Conservation (phyloP, 2,329 filamentous ascomycete species). For the Fusarium chaquense region DNA sequence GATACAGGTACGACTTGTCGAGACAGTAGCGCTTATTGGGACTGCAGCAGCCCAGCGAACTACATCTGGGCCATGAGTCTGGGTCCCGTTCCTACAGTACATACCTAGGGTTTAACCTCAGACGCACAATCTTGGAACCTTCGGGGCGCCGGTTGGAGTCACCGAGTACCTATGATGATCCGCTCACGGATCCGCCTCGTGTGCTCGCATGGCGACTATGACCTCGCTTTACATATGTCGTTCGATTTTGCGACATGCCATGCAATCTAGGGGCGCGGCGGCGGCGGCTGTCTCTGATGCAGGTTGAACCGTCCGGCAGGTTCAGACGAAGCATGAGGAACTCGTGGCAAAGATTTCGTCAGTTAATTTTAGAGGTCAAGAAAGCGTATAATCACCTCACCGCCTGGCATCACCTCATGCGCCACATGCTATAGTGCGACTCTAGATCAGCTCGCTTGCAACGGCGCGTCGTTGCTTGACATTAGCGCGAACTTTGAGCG, state of each 20-base stretch:
- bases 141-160: conserved; percentile 15
- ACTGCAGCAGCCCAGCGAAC: conserved; percentile 15
- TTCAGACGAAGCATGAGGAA: conserved; percentile 18
- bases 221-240: conserved; percentile 9
- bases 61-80: conserved; percentile 11
- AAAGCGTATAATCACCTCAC: conserved; percentile 18
- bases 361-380: conserved; percentile 5
- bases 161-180: conserved; percentile 12
- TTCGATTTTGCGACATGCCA: conserved; percentile 17
- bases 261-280: conserved; percentile 27
- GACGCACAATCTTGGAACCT: conserved; percentile 5
- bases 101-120: conserved; percentile 20
- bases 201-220: conserved; percentile 20
- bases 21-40: conserved; percentile 33
- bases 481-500: conserved; percentile 22
- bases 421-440: conserved; percentile 35
- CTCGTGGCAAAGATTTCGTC: conserved; percentile 16
- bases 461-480: conserved; percentile 28
- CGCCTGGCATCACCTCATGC: conserved; percentile 15
- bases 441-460: conserved; percentile 30
- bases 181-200: conserved; percentile 1
- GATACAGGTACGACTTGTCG: conserved; percentile 9
- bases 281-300: conserved; percentile 13
- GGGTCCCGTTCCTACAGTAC: conserved; percentile 1
- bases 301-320: conserved; percentile 16